Evolutionary conservation across 768 basidiomycete genomes (phyloP), one percentile per base, ranked within the genome.

Genomic region (Xerocomus spinulosus): DNA sequence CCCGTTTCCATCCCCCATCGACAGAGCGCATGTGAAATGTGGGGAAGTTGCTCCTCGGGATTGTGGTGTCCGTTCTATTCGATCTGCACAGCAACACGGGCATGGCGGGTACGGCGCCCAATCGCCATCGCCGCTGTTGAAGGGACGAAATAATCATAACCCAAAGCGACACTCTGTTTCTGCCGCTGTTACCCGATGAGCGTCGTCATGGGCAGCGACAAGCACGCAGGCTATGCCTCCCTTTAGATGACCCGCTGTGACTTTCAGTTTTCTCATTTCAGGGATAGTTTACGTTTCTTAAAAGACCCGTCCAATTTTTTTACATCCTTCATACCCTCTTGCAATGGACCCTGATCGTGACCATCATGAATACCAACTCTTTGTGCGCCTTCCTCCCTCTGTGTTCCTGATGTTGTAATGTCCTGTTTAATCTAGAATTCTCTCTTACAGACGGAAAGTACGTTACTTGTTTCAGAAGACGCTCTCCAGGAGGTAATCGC

Each of bases 1-100:
- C 33, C n/a, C 51, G 44, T 32, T 28, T 45, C 24, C 48, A 34
- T 49, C 50, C 53, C 57, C 48, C 43, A 44, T 57, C 34, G 32
- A 53, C 56, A 88, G 89, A 57, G 78, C 86, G n/a, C 90, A 93
- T 60, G 75, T 88, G 53, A 91, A 90, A 62, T 93, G 91, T 57
- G 90, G 89, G 15, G 90, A 93, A 61, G 59, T 78, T 38, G 89
- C 90, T 12, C 89, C 90, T 9, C 72, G 76, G 44, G 84, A 92
- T 64, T 92, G 90, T 58, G 88, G 85, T 17, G 46, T 81, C n/a
- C 79, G 77, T 32, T 71, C 74, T 18, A 42, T 63, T 23, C 56
- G 61, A 50, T 51, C 61, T 34, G 52, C 43, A 46, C 59, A 59
- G 47, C 61, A 57, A 23, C 60, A 66, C 47, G 58, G 54, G 14